Base-by-base conservation (phyloP, 1,284 basidiomycete genomes). In the Pseudomicrostroma phylloplanum region DNA sequence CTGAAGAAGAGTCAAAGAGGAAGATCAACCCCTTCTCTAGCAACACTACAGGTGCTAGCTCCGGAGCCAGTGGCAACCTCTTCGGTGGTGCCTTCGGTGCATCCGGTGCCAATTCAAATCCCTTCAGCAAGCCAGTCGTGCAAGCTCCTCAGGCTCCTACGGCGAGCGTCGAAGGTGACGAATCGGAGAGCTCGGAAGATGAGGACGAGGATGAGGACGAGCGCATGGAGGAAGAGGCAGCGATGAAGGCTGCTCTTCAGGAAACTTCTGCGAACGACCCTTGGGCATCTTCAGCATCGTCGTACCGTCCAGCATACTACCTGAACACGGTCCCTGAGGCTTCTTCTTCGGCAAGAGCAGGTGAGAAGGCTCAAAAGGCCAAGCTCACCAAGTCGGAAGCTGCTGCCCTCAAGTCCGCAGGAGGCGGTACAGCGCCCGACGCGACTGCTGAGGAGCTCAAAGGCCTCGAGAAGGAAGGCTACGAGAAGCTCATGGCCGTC, bases 251-350 rank as follows among this genome's bases (percentile, higher is more conserved):
- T 9, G 73, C 69, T 0, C 58, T 78, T 3, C 64, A 63, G 1
- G 63, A 61, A 19, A 23, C 51, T 2, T 21, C 51, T 54, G n/a
- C 51, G 19, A 60, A 66, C 7, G 58, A 66, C n/a, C 54, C 61
- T 19, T 78, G 76, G 76, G 66, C 71, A 15, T 56, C 62, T 2
- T 56, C 59, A 0, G 59, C 58, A 11, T 59, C 73, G 7, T 56
- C 59, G 8, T 78, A 78, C 49, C 30, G 23, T n/a, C 67, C 66
- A 56, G 63, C 59, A 1, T 63, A 69, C 49, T 78, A 78, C 55
- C 69, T 78, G 25, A 74, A 72, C 63, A 78, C 76, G 0, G 60
- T 75, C 19, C 69, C 76, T 25, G 76, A 78, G 57, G 73, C 76
- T 1, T 71, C 68, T 1, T 67, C 67, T 0, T 67, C 67, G 7